Conservation (phyloP, 345 rosid species). For the Populus deltoides region DNA sequence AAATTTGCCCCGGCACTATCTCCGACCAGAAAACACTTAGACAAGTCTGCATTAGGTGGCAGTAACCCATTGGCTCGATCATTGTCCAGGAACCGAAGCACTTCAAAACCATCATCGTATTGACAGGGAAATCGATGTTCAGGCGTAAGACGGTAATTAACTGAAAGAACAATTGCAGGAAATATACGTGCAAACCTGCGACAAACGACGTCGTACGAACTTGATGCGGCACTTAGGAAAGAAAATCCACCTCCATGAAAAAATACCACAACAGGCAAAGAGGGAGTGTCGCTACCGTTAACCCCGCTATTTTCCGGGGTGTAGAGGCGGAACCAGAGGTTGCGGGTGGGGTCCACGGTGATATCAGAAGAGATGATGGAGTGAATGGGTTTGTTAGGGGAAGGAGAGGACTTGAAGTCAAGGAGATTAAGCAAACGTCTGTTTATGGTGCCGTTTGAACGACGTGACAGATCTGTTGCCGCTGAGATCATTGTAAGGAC, state of each 20-base stretch:
- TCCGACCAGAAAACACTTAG: conserved; percentile 61
- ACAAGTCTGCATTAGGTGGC: conserved; percentile 52
- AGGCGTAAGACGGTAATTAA: background rate
- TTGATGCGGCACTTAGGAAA: background rate
- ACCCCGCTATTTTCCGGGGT: conserved; percentile 5
- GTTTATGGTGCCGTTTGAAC: conserved; percentile 23
- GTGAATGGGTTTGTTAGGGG: conserved; percentile 12
- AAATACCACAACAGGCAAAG: background rate
- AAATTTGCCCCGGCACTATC: conserved; percentile 80
- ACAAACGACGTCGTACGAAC: background rate
- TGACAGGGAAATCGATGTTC: background rate
- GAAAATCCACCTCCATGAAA: conserved; percentile 9
- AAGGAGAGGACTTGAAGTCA: conserved; percentile 23
- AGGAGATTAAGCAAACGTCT: conserved; percentile 23
- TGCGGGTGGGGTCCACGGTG: conserved; percentile 12
- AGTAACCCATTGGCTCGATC: background rate
- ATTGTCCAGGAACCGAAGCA: background rate
- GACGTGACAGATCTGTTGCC: conserved; percentile 8
- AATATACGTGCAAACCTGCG: background rate
- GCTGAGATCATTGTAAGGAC: conserved; percentile 12
- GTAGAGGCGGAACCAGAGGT: conserved; percentile 28
- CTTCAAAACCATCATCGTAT: background rate
- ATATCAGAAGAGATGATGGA: conserved; percentile 30
- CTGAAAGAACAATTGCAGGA: background rate
- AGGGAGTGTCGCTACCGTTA: no score